These are phyloP conservation scores for Lachnellula occidentalis DNA, from an alignment of 2,329 filamentous ascomycete genomes.

Conservation along the genomic window DNA sequence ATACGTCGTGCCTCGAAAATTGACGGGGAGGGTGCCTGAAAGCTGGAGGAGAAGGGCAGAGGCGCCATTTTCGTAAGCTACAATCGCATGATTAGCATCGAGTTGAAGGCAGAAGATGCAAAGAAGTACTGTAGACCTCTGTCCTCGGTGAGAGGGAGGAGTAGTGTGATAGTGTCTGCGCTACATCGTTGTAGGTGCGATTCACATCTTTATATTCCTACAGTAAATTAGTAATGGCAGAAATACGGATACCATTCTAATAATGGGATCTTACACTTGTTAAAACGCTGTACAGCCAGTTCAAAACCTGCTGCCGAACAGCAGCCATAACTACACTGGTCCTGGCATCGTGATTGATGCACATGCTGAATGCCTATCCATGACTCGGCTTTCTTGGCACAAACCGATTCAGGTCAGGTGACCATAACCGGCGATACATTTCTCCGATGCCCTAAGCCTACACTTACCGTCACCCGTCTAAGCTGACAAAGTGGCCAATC, in stretches of 20 bases:
- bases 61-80: conserved; percentile 82
- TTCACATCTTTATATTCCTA: conserved; percentile 94
- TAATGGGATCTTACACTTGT: conserved; percentile 53
- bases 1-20: conserved; percentile 83
- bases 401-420: conserved; percentile 13
- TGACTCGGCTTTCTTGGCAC: conserved; percentile 8
- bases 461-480: too few species aligned
- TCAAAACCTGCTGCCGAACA: conserved; percentile 83
- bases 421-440: neutral
- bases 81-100: conserved; percentile 23
- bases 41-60: conserved; percentile 84
- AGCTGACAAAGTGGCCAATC: too few species aligned
- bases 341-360: conserved; percentile 13
- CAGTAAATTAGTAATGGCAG: conserved; percentile 9
- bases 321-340: conserved; percentile 38
- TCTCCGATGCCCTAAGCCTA: too few species aligned
- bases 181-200: conserved; percentile 87
- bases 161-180: conserved; percentile 72
- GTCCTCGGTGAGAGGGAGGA: conserved; percentile 79
- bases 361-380: conserved; percentile 20
- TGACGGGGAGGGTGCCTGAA: conserved; percentile 82
- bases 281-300: conserved; percentile 91
- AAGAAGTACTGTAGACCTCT: conserved; percentile 78
- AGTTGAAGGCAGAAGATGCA: conserved; percentile 6
- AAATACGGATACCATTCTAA: neutral